These are phyloP conservation scores for Fusarium algeriense DNA, from an alignment of 2,329 filamentous ascomycete species.

Conservation along the genomic window DNA sequence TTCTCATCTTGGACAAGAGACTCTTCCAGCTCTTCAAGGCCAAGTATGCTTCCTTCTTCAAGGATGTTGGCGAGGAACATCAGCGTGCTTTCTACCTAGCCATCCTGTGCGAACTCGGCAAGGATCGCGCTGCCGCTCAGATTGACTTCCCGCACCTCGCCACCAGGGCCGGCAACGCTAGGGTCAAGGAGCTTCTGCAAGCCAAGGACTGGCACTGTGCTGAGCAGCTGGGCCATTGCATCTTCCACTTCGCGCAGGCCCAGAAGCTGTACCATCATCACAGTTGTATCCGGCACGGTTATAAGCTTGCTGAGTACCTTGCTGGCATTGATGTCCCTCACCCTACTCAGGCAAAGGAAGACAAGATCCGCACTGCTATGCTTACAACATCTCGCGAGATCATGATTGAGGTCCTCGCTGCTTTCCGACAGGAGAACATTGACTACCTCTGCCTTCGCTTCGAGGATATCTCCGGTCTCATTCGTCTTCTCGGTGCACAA, in stretches of 20 bases:
- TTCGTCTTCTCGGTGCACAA: constrained; percentile 61
- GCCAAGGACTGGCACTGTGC: constrained; percentile 56
- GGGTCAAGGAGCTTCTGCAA: constrained; percentile 54
- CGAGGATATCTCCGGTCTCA: constrained; percentile 59
- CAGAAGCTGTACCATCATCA: constrained; percentile 57
- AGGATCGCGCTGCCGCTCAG: constrained; percentile 48
- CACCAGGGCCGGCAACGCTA: constrained; percentile 48
- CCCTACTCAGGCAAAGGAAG: constrained; percentile 50
- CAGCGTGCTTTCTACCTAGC: constrained; percentile 56
- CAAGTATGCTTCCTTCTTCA: constrained; percentile 48
- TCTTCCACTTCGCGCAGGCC: constrained; percentile 57
- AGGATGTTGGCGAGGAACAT: constrained; percentile 47
- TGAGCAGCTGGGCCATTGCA: constrained; percentile 57
- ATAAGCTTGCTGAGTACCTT: constrained; percentile 59
- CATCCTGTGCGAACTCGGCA: constrained; percentile 55
- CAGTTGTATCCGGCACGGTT: constrained; percentile 57
- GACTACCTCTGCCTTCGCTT: constrained; percentile 59
- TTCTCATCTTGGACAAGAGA: constrained; percentile 53
- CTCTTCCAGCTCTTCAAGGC: constrained; percentile 55
- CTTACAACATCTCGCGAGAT: constrained; percentile 41
- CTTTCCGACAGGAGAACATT: constrained; percentile 57
- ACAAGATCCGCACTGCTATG: constrained; percentile 32
- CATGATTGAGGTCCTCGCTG: constrained; percentile 54
- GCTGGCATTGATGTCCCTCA: constrained; percentile 55
- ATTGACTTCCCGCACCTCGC: constrained; percentile 56